Conservation (phyloP, 2,329 filamentous ascomycete genomes). For the Colletotrichum tanaceti region DNA sequence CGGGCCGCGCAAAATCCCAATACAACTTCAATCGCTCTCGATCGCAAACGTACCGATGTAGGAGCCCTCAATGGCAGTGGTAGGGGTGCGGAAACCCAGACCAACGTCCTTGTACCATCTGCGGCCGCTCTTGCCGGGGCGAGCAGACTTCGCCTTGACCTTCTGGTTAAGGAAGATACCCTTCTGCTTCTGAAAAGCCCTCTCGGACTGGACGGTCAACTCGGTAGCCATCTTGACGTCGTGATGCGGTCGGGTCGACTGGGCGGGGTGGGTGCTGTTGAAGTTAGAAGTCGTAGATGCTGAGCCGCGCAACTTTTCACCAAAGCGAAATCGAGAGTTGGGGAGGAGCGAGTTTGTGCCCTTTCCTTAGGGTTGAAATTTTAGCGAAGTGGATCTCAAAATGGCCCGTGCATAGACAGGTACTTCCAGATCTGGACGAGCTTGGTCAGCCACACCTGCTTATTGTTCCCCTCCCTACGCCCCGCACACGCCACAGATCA, state of each 20-base stretch:
- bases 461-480: not conserved
- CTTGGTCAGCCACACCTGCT: not conserved
- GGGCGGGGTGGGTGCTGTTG: constrained; percentile 41
- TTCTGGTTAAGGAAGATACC: constrained; percentile 99
- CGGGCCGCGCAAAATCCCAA: constrained; percentile 13
- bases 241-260: constrained; percentile 42
- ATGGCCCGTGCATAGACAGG: not conserved
- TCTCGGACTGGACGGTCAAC: constrained; percentile 99
- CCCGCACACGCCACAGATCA: not conserved
- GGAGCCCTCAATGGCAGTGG: constrained; percentile 97
- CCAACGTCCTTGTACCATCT: constrained; percentile 99
- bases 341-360: not conserved
- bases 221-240: constrained; percentile 86
- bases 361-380: constrained; percentile 22
- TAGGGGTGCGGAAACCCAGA: constrained; percentile 98
- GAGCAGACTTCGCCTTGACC: constrained; percentile 84
- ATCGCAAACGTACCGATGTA: constrained; percentile 89
- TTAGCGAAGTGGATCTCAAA: constrained; percentile 22
- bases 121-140: constrained; percentile 90
- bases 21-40: constrained; percentile 22
- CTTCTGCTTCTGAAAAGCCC: constrained; percentile 99
- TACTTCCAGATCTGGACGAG: not conserved
- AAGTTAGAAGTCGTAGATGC: constrained; percentile 36
- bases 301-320: constrained; percentile 37
- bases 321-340: constrained; percentile 13